phyloP scores from a whole-genome alignment of 2,329 filamentous ascomycete species.

The Cucurbitaria berberidis region DNA sequence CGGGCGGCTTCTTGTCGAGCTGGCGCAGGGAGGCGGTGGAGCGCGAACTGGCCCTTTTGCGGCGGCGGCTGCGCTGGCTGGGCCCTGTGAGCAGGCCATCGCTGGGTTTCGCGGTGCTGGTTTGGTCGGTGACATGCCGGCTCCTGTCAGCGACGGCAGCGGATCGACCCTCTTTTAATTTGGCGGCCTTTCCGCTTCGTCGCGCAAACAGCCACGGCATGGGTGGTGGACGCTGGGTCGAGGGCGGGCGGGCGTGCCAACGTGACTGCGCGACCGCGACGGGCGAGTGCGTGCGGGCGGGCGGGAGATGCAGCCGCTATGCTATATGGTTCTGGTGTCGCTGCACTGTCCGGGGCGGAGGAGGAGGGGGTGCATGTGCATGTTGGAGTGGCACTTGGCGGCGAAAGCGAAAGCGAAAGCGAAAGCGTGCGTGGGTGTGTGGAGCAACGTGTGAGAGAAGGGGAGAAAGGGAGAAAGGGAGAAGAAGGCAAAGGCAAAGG shows the following conservation, averaged over 20 bases:
- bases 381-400: slow-evolving; percentile 11
- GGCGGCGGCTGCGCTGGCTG: slow-evolving; percentile 40
- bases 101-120: slow-evolving; percentile 26
- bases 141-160: slow-evolving; percentile 61
- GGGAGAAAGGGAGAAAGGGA: background rate
- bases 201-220: slow-evolving; percentile 89
- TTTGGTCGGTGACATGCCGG: slow-evolving; percentile 37
- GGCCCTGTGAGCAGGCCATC: slow-evolving; percentile 33
- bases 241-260: slow-evolving; percentile 16
- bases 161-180: slow-evolving; percentile 47
- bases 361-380: slow-evolving; percentile 27
- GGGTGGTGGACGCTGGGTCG: slow-evolving; percentile 5
- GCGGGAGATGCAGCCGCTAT: slow-evolving; percentile 10
- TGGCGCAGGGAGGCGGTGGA: slow-evolving; percentile 42
- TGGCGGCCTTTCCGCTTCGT: slow-evolving; percentile 71
- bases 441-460: background rate
- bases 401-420: background rate
- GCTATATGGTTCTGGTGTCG: slow-evolving; percentile 26
- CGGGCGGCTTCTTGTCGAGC: slow-evolving; percentile 36
- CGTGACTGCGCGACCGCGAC: slow-evolving; percentile 21
- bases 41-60: slow-evolving; percentile 37
- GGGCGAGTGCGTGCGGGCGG: slow-evolving; percentile 17
- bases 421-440: background rate
- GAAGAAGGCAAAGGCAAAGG: slow-evolving; percentile 14
- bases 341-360: slow-evolving; percentile 21